Percentiles rank a stretch among this genome's conserved stretches.
These are phyloP conservation scores for Rhizopus delemar DNA, from an alignment of 371 early-diverging fungal species.

Conservation along the genomic window DNA sequence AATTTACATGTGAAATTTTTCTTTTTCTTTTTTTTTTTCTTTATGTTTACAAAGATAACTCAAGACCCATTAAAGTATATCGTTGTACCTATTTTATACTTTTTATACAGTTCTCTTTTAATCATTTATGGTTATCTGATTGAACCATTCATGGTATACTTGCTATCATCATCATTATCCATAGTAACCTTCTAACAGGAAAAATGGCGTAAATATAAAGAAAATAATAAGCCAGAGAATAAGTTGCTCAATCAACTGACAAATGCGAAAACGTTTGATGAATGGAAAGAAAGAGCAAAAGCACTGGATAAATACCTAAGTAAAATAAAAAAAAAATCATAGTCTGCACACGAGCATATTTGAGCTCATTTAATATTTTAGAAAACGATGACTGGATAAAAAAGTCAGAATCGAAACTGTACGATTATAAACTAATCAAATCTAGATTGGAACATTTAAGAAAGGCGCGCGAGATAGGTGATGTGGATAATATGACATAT, in stretches of 20 bases:
- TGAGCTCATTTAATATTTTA: background rate
- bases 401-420: constrained; percentile 55
- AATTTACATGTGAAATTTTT: background rate
- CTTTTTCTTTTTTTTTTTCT: constrained; percentile 1
- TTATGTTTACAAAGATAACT: background rate
- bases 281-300: constrained; percentile 60
- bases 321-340: background rate
- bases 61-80: constrained; percentile 32
- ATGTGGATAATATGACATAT: constrained; percentile 64
- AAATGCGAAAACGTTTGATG: constrained; percentile 55
- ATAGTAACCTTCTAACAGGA: constrained; percentile 10
- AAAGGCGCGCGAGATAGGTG: constrained; percentile 51
- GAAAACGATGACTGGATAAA: constrained; percentile 63
- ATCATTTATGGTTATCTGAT: constrained; percentile 26
- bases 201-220: constrained; percentile 34
- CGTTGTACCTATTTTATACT: constrained; percentile 33
- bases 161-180: too few species aligned
- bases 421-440: constrained; percentile 69
- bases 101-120: constrained; percentile 23
- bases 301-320: constrained; percentile 50
- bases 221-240: constrained; percentile 40
- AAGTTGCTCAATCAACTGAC: constrained; percentile 36
- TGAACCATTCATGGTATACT: constrained; percentile 29
- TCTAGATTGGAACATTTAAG: constrained; percentile 56
- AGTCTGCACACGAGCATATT: too few species aligned